Percentiles rank a stretch among this genome's conserved stretches.
These are phyloP conservation scores for Aurantiochytrium sp. DNA, from an alignment of 108 stramenopile genomes.

Conservation along the genomic window DNA sequence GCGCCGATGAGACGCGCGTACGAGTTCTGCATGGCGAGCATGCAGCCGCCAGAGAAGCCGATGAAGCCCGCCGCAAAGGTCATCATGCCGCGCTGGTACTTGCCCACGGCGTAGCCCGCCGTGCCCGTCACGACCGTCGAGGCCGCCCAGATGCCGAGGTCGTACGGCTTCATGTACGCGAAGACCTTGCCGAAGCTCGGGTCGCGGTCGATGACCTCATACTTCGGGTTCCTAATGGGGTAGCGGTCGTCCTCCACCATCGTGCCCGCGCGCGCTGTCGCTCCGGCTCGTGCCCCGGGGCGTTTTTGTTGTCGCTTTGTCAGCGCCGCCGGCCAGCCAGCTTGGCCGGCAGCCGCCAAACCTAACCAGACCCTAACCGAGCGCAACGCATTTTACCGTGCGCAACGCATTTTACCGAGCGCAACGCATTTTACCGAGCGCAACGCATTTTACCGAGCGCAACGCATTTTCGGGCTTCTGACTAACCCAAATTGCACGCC, in stretches of 20 bases:
- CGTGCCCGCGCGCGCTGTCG: not conserved
- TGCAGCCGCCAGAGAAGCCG: not conserved
- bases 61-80: not conserved
- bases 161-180: not conserved
- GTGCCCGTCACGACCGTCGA: not conserved
- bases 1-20: slow-evolving; percentile 21
- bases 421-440: too few relatives aligned
- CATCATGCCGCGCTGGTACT: not conserved
- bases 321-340: too few relatives aligned
- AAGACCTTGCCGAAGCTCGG: slow-evolving; percentile 11
- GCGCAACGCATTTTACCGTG: too few relatives aligned
- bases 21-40: slow-evolving; percentile 31
- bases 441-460: too few relatives aligned
- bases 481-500: too few relatives aligned
- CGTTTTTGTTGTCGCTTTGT: too few relatives aligned
- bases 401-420: too few relatives aligned
- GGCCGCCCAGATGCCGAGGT: not conserved
- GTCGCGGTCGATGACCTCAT: not conserved
- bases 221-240: not conserved
- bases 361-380: too few relatives aligned
- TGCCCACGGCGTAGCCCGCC: not conserved
- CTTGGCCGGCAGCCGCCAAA: too few relatives aligned
- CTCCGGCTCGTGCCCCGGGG: too few relatives aligned
- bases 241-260: not conserved
- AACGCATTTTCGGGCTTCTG: too few relatives aligned